Base-by-base conservation (phyloP, 164 flowering plant genomes). In the Houttuynia cordata region DNA sequence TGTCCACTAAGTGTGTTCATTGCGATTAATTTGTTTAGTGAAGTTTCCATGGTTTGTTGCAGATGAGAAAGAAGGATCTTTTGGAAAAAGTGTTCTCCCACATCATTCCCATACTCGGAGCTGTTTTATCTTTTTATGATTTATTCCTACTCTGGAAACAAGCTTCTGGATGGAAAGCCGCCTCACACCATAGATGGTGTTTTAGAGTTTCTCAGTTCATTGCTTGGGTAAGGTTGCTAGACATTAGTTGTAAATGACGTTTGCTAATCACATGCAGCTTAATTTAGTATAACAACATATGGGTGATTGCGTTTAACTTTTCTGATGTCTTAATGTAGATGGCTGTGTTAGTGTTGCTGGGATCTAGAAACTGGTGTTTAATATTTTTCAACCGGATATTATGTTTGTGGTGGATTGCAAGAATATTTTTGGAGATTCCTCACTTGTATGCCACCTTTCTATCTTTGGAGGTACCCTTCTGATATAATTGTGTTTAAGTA, bases 361-460 rank as follows among this genome's bases (percentile, higher is more conserved):
- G 34, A 45, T 70, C 62, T 71, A 71, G 64, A 60, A 51, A 24
- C 58, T 71, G 78, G 76, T 61, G 62, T 58, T 39, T 53, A 53
- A 57, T 84, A 61, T 78, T 81, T 68, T 73, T 72, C 73, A 68
- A 71, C 59, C 67, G 68, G 37, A 24, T 81, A 53, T 58, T 86
- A 3, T 82, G 91, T 72, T 70, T 84, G 56, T 87, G 93, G 87
- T 91, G 95, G 93, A 77, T 83, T 53, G 56, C 70, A 30, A 85
- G 76, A 69, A 52, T 75, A 23, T n/a, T 84, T 4, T 24, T 79
- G 24, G 80, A 66, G 62, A 65, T 83, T 30, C 79, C 83, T 58
- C 77, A 76, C 71, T 70, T 87, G 58, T 72, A 69, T 21, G 54
- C 61, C 51, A 45, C 52, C 21, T 76, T 78, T 66, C 56, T 75